Base-by-base conservation (phyloP, 495 filamentous ascomycete species). In the Penicillium subrubescens region DNA sequence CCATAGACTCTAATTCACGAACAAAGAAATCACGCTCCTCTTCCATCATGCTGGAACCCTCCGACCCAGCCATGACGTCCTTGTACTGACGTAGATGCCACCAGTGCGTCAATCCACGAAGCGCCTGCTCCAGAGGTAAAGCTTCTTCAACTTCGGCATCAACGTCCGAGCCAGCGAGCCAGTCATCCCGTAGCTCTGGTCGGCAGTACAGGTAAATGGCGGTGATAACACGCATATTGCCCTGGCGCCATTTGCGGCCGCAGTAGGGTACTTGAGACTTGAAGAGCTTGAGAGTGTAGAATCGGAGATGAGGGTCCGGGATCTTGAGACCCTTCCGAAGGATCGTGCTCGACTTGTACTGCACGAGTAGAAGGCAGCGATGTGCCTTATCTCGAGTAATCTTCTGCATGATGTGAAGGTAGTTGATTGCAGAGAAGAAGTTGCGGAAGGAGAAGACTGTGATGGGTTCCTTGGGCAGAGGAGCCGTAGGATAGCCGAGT, bases 261-360 rank as follows among this genome's bases (percentile, higher is more conserved):
- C 95, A 98, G 79, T 96, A 99, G 15, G 95, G 95, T 1, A 98
- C 95, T 72, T 98, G 96, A 61, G 91, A 92, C 76, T 99, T 99
- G 87, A 97, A 97, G 0, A 99, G 86, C 73, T 99, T 99, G 70
- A 99, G 88, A 8, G 94, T 96, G 79, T 97, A 97, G 31, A 94
- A 88, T 8, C 96, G 89, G 21, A 99, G 84, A 64, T 92, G 82
- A 0, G 87, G 89, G 71, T 98, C 92, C 2, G 93, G 93, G 39
- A 97, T 91, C 68, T 96, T 96, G 34, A 99, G 86, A 6, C 88
- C 85, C 73, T 97, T 96, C 60, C 92, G 90, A 12, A 99, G 84
- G 67, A 96, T 94, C 48, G 89, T 90, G 65, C 89, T 92, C 8
- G 88, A 92, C 77, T 97, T 98, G 82, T 97, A 98, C 65, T 95